Evolutionary conservation across 2,329 filamentous ascomycete genomes (phyloP).

Genomic region (Arthroderma sp.): DNA sequence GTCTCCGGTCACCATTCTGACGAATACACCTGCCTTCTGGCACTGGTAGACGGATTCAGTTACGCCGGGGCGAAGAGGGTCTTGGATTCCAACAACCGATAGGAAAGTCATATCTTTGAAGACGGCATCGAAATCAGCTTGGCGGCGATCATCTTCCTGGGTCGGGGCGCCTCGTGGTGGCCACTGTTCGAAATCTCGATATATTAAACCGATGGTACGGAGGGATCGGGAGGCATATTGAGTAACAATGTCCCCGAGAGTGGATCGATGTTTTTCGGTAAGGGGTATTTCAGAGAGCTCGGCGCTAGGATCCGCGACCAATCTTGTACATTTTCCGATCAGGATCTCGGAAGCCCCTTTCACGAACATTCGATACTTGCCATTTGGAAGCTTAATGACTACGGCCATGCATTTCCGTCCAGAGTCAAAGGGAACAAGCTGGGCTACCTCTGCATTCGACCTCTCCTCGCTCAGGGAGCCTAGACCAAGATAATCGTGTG

Average conservation of each 20-base stretch:
- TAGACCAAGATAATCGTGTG: conserved; percentile 53
- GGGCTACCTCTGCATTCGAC: conserved; percentile 46
- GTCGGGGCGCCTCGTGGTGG: conserved; percentile 45
- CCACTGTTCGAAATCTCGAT: conserved; percentile 58
- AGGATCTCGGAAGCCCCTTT: conserved; percentile 38
- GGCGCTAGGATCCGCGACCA: conserved; percentile 17
- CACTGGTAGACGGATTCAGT: conserved; percentile 54
- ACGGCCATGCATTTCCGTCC: conserved; percentile 53
- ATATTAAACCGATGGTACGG: conserved; percentile 61
- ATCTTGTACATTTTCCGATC: conserved; percentile 24
- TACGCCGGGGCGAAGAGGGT: conserved; percentile 57
- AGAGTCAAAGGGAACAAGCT: conserved; percentile 65
- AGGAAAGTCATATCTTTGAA: conserved; percentile 62
- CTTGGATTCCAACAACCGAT: conserved; percentile 60
- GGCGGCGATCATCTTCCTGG: conserved; percentile 47
- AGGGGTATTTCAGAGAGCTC: conserved; percentile 16
- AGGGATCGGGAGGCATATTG: conserved; percentile 45
- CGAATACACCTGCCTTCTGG: conserved; percentile 54
- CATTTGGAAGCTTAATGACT: conserved; percentile 27
- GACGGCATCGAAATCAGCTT: conserved; percentile 53
- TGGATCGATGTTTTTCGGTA: conserved; percentile 17
- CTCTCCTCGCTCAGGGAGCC: conserved; percentile 52
- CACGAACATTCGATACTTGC: conserved; percentile 33
- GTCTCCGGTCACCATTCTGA: conserved; percentile 63
- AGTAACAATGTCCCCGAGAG: conserved; percentile 24